Evolutionary conservation across 495 filamentous ascomycete genomes (phyloP).

Genomic region (Talaromyces borbonicus): DNA sequence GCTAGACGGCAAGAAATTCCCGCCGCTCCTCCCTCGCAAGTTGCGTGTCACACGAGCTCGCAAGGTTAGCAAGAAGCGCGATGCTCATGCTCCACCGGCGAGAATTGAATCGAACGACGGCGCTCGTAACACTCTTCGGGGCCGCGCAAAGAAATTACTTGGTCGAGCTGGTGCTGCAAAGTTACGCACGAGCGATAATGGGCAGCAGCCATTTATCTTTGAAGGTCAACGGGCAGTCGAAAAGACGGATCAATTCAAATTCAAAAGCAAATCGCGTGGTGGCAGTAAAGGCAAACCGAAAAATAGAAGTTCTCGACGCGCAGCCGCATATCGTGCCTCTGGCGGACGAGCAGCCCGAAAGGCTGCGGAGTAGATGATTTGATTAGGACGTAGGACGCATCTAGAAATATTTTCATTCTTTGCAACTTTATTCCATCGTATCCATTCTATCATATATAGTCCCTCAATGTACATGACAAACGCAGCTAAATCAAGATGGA

Average conservation of each 20-base stretch:
- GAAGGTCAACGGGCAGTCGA: constrained; percentile 78
- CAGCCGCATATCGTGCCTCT: constrained; percentile 56
- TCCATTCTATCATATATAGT: too few relatives aligned
- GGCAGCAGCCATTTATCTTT: constrained; percentile 62
- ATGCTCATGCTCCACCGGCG: constrained; percentile 33
- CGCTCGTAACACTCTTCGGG: constrained; percentile 60
- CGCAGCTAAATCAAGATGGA: too few relatives aligned
- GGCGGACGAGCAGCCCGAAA: constrained; percentile 27
- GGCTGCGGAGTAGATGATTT: not conserved
- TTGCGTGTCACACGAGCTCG: constrained; percentile 81
- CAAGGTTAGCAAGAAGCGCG: constrained; percentile 58
- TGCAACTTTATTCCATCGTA: too few relatives aligned
- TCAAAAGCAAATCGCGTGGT: constrained; percentile 49
- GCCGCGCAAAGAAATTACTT: constrained; percentile 73
- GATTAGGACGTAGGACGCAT: not conserved
- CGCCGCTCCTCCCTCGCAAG: constrained; percentile 79
- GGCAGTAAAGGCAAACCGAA: constrained; percentile 43
- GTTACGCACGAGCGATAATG: constrained; percentile 37
- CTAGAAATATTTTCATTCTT: not conserved
- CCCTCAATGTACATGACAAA: too few relatives aligned
- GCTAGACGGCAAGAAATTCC: constrained; percentile 82
- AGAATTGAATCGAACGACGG: constrained; percentile 41
- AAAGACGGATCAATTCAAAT: constrained; percentile 51
- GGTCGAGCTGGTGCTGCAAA: constrained; percentile 67
- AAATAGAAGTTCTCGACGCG: constrained; percentile 44